Evolutionary conservation across 2,329 filamentous ascomycete genomes (phyloP).

Genomic region (Diplodia scrobiculata): DNA sequence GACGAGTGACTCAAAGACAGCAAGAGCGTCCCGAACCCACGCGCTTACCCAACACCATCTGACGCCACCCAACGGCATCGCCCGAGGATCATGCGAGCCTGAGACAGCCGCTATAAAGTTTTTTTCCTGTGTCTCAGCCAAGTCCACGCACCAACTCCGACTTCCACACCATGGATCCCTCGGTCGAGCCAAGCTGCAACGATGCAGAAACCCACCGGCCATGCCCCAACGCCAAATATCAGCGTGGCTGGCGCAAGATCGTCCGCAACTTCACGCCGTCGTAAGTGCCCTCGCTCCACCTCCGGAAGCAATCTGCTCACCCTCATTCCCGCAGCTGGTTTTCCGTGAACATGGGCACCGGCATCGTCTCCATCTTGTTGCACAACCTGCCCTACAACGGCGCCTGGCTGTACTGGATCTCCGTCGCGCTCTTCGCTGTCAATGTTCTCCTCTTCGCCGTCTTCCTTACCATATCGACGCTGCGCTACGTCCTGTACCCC

Average conservation of each 20-base stretch:
- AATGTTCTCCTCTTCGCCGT: conserved; percentile 59
- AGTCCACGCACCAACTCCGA: background rate
- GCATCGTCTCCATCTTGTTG: conserved; percentile 64
- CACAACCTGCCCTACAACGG: conserved; percentile 61
- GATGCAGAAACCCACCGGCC: background rate
- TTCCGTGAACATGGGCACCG: conserved; percentile 58
- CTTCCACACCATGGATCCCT: background rate
- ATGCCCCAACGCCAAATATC: conserved; percentile 17
- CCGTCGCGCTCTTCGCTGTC: conserved; percentile 59
- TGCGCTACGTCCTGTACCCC: conserved; percentile 65
- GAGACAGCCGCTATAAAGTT: background rate
- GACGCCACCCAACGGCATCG: background rate
- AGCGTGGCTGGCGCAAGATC: conserved; percentile 39
- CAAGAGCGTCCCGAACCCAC: background rate
- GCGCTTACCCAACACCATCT: background rate
- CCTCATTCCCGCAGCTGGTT: conserved; percentile 26
- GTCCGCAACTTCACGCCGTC: conserved; percentile 45
- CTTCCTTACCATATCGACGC: conserved; percentile 55
- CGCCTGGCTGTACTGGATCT: conserved; percentile 58
- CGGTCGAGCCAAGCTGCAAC: background rate
- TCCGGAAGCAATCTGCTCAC: background rate
- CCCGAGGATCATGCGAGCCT: background rate
- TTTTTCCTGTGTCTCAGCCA: background rate
- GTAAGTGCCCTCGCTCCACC: background rate
- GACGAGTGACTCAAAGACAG: background rate